Conservation (phyloP, 306 rosid species). For the Geum urbanum region DNA sequence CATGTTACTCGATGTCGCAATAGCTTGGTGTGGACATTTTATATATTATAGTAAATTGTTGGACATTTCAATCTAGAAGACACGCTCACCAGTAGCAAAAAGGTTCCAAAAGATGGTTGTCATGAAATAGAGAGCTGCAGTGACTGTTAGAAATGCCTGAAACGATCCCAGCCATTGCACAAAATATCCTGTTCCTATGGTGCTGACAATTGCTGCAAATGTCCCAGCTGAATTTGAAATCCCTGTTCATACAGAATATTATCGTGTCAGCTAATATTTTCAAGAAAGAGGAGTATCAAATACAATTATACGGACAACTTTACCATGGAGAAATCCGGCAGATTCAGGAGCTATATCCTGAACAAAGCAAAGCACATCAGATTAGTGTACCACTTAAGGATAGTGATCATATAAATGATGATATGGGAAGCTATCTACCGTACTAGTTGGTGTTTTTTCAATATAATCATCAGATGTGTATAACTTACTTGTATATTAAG, state of each 20-base stretch:
- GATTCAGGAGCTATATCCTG: conserved; percentile 94
- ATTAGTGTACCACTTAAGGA: background rate
- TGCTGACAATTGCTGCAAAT: conserved; percentile 86
- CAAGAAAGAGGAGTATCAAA: background rate
- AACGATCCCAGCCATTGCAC: conserved; percentile 91
- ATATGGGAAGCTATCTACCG: background rate
- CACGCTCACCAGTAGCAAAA: conserved; percentile 73
- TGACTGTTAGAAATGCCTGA: conserved; percentile 74
- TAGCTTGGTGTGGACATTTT: background rate
- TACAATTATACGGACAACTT: conserved; percentile 6
- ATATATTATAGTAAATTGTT: background rate
- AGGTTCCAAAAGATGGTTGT: conserved; percentile 75
- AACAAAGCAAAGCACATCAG: conserved; percentile 18
- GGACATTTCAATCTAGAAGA: conserved; percentile 41
- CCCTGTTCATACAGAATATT: conserved; percentile 41
- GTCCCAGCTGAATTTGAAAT: conserved; percentile 83
- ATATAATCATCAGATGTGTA: conserved; percentile 9
- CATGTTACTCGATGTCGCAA: background rate
- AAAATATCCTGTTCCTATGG: conserved; percentile 92
- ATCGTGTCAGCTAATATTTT: background rate
- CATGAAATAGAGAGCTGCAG: conserved; percentile 63
- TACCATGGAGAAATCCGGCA: conserved; percentile 91
- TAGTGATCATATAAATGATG: background rate
- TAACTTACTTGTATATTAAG: conserved; percentile 82
- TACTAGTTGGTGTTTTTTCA: background rate